phyloP scores from a whole-genome alignment of 164 flowering plant genomes.

The Macadamia integrifolia region DNA sequence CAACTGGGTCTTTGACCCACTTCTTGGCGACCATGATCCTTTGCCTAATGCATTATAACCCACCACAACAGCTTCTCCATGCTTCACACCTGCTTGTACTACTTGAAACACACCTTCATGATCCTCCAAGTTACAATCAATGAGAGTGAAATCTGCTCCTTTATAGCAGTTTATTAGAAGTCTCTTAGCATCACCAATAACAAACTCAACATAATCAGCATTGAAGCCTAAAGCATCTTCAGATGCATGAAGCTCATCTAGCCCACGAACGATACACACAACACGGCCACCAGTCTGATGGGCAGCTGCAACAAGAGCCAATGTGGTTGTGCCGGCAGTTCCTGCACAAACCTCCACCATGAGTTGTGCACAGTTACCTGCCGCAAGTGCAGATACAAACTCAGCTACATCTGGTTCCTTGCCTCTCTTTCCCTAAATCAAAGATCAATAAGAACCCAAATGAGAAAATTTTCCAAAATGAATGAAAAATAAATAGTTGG shows the following conservation, averaged over 20 bases:
- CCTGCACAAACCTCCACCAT: constrained; percentile 59
- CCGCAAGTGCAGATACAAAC: constrained; percentile 78
- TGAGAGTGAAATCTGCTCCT: constrained; percentile 61
- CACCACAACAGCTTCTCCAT: constrained; percentile 37
- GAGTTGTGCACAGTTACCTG: constrained; percentile 65
- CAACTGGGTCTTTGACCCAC: constrained; percentile 38
- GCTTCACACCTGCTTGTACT: constrained; percentile 19
- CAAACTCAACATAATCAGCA: constrained; percentile 40
- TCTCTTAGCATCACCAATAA: constrained; percentile 45
- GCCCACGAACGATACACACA: constrained; percentile 42
- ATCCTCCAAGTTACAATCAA: constrained; percentile 56
- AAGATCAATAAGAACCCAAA: constrained; percentile 1
- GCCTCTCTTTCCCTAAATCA: constrained; percentile 42
- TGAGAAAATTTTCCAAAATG: neutral
- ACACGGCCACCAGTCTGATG: constrained; percentile 75
- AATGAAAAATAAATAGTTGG: neutral
- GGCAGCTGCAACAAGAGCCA: constrained; percentile 70
- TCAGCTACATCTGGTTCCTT: constrained; percentile 25
- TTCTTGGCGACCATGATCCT: constrained; percentile 39
- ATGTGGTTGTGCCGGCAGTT: constrained; percentile 33
- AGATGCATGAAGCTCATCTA: constrained; percentile 33
- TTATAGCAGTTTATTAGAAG: constrained; percentile 33
- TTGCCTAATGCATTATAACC: constrained; percentile 67
- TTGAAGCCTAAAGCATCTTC: constrained; percentile 28
- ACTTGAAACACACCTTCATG: constrained; percentile 41